phyloP scores from a whole-genome alignment of 257 asterid genomes.

The Paulownia fortunei region DNA sequence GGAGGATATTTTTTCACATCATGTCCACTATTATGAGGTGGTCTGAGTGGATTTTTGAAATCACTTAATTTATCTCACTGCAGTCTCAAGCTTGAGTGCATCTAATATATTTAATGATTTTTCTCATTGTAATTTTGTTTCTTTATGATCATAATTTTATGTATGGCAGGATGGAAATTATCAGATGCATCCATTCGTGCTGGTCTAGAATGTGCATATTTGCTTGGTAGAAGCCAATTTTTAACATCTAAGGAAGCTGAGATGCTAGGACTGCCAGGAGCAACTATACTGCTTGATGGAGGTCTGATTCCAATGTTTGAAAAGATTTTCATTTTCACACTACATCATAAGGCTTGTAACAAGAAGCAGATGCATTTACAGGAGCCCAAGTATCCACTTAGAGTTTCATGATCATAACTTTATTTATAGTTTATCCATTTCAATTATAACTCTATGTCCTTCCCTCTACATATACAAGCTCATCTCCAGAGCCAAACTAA shows the following conservation, averaged over 20 bases:
- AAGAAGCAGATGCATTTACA: neutral
- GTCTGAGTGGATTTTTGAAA: slow-evolving; percentile 2
- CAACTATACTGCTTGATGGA: slow-evolving; percentile 83
- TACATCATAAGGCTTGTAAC: neutral
- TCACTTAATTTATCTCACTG: neutral
- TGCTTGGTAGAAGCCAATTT: slow-evolving; percentile 87
- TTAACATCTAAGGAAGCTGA: slow-evolving; percentile 70
- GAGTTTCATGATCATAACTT: slow-evolving; percentile 23
- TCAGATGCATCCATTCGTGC: slow-evolving; percentile 69
- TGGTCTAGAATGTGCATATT: slow-evolving; percentile 73
- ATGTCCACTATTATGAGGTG: neutral
- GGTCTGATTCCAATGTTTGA: slow-evolving; percentile 51
- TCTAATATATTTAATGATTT: slow-evolving; percentile 14
- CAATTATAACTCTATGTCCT: neutral
- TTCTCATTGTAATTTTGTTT: slow-evolving; percentile 9
- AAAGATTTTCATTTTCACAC: slow-evolving; percentile 2
- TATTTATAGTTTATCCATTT: slow-evolving; percentile 13
- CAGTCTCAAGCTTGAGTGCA: neutral
- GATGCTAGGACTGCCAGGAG: slow-evolving; percentile 67
- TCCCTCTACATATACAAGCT: slow-evolving; percentile 10
- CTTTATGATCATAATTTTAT: slow-evolving; percentile 7
- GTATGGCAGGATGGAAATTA: slow-evolving; percentile 72
- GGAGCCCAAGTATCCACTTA: slow-evolving; percentile 5
- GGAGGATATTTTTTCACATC: neutral
- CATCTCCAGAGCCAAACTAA: neutral